Conservation (phyloP, 345 rosid genomes). For the Brassica napus region DNA sequence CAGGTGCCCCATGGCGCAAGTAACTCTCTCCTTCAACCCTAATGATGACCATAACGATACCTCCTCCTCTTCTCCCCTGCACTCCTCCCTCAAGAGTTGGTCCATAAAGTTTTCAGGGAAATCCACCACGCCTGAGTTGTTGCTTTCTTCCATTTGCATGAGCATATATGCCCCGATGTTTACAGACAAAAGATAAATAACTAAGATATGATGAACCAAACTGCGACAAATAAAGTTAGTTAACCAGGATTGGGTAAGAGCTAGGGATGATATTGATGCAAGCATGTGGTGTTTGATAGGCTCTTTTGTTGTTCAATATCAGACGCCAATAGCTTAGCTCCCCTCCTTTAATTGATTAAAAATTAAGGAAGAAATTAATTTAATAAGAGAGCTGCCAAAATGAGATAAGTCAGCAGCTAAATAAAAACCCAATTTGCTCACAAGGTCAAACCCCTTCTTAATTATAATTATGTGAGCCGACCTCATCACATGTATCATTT, state of each 20-base stretch:
- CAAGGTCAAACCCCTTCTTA: conserved; percentile 26
- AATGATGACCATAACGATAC: conserved; percentile 25
- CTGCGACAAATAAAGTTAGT: conserved; percentile 1
- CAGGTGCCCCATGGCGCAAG: conserved; percentile 52
- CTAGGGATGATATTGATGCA: conserved; percentile 4
- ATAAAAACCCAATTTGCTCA: conserved; percentile 26
- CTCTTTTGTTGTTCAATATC: conserved; percentile 24
- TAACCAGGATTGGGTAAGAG: neutral
- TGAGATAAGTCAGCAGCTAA: conserved; percentile 37
- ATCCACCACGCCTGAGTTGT: conserved; percentile 21
- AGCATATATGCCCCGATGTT: neutral
- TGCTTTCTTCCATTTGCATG: conserved; percentile 41
- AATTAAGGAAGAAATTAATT: neutral
- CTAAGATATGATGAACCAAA: conserved; percentile 3
- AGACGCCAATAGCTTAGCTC: conserved; percentile 24
- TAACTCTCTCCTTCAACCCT: conserved; percentile 53
- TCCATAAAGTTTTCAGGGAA: conserved; percentile 33
- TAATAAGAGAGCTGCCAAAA: conserved; percentile 24
- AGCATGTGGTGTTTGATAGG: conserved; percentile 16
- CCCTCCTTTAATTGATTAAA: neutral
- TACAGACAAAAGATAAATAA: neutral
- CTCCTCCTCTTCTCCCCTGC: conserved; percentile 8
- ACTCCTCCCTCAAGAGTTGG: conserved; percentile 29
- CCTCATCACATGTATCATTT: conserved; percentile 23
- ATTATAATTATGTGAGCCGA: conserved; percentile 8